Evolutionary conservation across 306 rosid genomes (phyloP).

Genomic region (Casuarina glauca): DNA sequence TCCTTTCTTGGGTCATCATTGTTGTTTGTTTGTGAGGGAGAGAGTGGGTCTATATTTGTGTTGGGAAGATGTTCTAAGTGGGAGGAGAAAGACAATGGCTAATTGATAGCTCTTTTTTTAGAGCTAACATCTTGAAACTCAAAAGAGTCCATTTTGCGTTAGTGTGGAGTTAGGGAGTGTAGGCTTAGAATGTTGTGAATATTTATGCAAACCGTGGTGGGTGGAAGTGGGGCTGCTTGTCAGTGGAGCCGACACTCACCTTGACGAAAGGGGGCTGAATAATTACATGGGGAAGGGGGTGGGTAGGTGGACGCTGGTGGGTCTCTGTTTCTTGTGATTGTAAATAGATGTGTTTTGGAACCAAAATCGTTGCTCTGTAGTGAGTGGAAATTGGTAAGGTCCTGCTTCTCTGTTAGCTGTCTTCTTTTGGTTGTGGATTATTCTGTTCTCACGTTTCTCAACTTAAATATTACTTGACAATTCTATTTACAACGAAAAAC

Average conservation of each 20-base stretch:
- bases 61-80: conserved; percentile 37
- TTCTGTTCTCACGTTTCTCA: too few species aligned
- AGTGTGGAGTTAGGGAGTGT: conserved; percentile 28
- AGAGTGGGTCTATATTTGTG: conserved; percentile 39
- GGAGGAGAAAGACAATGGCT: conserved; percentile 43
- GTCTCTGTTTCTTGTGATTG: conserved; percentile 4
- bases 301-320: too few species aligned
- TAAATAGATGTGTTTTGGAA: conserved; percentile 4
- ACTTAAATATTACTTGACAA: too few species aligned
- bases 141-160: conserved; percentile 19
- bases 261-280: not conserved
- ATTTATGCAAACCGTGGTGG: conserved; percentile 9
- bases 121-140: conserved; percentile 31
- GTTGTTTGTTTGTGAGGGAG: conserved; percentile 46
- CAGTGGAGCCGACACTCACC: not conserved
- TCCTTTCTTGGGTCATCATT: conserved; percentile 23
- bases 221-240: conserved; percentile 10
- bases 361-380: not conserved
- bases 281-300: not conserved
- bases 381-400: not conserved
- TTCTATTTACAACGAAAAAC: too few species aligned
- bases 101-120: conserved; percentile 58
- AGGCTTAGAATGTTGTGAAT: conserved; percentile 43
- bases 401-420: not conserved
- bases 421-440: not conserved